Conservation (phyloP, 169 alveolate species). For the Plasmodium berghei region DNA sequence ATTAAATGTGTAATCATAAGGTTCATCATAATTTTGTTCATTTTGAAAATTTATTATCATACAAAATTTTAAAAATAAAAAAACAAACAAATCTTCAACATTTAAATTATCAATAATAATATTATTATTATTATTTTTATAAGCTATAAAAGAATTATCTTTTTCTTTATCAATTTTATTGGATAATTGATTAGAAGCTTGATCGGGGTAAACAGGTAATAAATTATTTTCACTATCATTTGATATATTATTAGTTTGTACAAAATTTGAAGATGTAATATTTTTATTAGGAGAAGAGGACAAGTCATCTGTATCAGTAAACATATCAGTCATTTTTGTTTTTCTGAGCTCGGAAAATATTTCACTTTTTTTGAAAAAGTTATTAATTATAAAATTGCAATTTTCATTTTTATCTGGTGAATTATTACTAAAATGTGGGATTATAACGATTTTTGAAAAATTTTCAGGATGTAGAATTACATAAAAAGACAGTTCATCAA, state of each 20-base stretch:
- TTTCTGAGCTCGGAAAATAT: neutral
- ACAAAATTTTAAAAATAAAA: slow-evolving; percentile 60
- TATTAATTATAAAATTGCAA: neutral
- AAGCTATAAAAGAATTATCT: neutral
- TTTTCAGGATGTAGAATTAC: slow-evolving; percentile 37
- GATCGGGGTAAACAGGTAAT: no score
- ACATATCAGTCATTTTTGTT: no score
- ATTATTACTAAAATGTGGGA: slow-evolving; percentile 20
- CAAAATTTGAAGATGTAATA: no score
- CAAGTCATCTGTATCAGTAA: no score
- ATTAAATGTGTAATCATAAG: no score
- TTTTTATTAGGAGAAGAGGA: no score
- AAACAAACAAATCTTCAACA: slow-evolving; percentile 55
- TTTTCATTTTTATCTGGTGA: neutral
- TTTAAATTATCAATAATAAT: slow-evolving; percentile 45
- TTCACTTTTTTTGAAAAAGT: neutral
- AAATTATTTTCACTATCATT: no score
- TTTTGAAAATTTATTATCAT: slow-evolving; percentile 24
- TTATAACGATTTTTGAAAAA: slow-evolving; percentile 40
- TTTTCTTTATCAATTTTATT: neutral
- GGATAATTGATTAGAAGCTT: no score
- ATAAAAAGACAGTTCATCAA: slow-evolving; percentile 18
- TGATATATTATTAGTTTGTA: no score
- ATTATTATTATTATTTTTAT: neutral
- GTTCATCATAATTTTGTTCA: no score